Evolutionary conservation across 2,329 filamentous ascomycete genomes (phyloP), one percentile per base, ranked within the genome.

Genomic region (Epichloe bromicola): DNA sequence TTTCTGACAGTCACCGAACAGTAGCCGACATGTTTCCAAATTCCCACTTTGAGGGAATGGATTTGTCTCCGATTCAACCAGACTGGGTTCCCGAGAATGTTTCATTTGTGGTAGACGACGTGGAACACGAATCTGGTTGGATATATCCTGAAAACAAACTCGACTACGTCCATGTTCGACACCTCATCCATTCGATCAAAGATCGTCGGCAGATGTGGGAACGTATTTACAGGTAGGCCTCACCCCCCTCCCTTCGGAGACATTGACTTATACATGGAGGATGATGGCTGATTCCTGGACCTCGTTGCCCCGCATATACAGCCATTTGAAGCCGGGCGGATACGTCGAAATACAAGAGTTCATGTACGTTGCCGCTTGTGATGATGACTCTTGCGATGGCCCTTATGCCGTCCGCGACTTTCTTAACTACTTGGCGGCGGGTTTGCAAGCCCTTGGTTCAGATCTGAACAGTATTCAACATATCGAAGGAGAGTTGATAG

Each of bases 1-100:
- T 30, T 12, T 3, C 51, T 50, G 39, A 50, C 20, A 19, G 5
- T 12, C 14, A 38, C 19, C 1, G 2, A 23, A 20, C 33, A 76
- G 73, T 76, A 54, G 74, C 70, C 50, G 73, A 77, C 50, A 61
- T 61, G 34, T 76, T 72, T 51, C 70, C 71, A 4, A 64, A 67
- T 1, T 61, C 70, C 0, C 61, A 60, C 33, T 70, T 77, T 43
- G 69, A 70, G 40, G 74, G 73, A 53, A 68, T 74, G 60, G 74
- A 76, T 54, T 61, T 76, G 2, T 76, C 74, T 1, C 74, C 73
- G 1, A 77, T 76, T 40, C 74, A 77, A 48, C 74, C 74, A 0
- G 70, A 70, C 46, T 74, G 70, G 59, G 72, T 76, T 0, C 74
- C 74, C 2, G 66, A 71, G 48, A 77, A 76, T 50, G 71, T 73